These are phyloP conservation scores for Babesia gibsoni DNA, from an alignment of 169 alveolate species.

Conservation along the genomic window DNA sequence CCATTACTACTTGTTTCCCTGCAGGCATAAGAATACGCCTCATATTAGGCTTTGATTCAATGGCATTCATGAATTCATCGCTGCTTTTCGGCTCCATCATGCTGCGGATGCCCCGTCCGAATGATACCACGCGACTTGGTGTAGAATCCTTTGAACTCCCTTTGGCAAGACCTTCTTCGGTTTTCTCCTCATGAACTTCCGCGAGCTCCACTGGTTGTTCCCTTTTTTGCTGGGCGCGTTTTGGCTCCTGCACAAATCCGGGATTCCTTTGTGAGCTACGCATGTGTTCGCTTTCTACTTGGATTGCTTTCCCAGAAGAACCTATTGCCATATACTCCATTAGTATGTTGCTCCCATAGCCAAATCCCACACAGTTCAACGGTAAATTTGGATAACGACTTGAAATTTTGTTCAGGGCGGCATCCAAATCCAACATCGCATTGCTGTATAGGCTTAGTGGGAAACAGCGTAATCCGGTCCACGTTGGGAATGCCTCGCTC, in stretches of 20 bases:
- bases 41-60: too few relatives aligned
- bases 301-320: conserved; percentile 20
- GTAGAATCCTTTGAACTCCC: too few relatives aligned
- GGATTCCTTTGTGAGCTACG: background rate
- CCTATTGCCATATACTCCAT: conserved; percentile 54
- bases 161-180: too few relatives aligned
- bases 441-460: conserved; percentile 60
- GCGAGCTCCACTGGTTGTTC: too few relatives aligned
- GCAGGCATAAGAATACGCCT: too few relatives aligned
- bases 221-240: too few relatives aligned
- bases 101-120: too few relatives aligned
- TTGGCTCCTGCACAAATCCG: background rate
- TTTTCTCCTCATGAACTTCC: too few relatives aligned
- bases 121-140: too few relatives aligned
- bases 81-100: too few relatives aligned
- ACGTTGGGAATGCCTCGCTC: conserved; percentile 47
- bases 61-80: too few relatives aligned
- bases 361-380: conserved; percentile 38
- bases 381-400: conserved; percentile 54
- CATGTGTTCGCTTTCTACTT: background rate
- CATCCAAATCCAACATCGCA: conserved; percentile 42
- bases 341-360: conserved; percentile 53
- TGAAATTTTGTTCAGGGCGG: conserved; percentile 26
- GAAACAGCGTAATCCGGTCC: conserved; percentile 50
- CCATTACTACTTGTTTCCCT: too few relatives aligned